Evolutionary conservation across 164 flowering plant species (phyloP).

Genomic region (Sextonia rubra): DNA sequence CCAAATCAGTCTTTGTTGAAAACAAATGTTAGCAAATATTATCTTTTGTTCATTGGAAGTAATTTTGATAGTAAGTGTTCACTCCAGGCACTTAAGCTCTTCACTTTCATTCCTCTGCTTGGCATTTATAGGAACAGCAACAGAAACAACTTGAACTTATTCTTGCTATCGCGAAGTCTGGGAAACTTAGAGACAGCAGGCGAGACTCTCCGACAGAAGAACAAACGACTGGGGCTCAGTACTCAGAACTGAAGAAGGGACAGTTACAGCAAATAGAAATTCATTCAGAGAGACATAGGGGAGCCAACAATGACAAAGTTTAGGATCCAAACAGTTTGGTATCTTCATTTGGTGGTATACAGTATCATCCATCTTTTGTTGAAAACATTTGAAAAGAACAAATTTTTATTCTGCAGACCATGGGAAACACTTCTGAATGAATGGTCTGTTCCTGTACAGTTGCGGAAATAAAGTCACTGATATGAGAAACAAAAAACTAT

Average conservation of each 20-base stretch:
- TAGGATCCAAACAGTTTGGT: constrained; percentile 1
- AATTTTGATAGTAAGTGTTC: too few relatives aligned
- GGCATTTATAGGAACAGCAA: constrained; percentile 60
- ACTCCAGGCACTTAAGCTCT: neutral
- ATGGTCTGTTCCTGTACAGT: neutral
- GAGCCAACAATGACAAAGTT: constrained; percentile 7
- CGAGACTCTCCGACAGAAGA: constrained; percentile 21
- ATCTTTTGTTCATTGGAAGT: neutral
- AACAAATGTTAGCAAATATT: neutral
- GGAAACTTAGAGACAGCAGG: constrained; percentile 43
- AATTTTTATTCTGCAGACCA: neutral
- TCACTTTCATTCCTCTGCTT: neutral
- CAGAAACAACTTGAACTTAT: constrained; percentile 80
- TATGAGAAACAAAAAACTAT: neutral
- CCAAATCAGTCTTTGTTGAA: neutral
- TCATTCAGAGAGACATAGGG: constrained; percentile 2
- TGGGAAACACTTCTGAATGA: neutral
- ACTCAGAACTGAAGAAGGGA: constrained; percentile 15
- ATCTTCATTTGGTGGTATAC: neutral
- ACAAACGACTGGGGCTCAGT: constrained; percentile 3
- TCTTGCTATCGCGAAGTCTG: constrained; percentile 59
- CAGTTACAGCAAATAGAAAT: constrained; percentile 19
- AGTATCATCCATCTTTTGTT: neutral
- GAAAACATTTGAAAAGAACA: neutral
- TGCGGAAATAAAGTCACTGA: neutral